Conservation (phyloP, 2,329 filamentous ascomycete species). For the Fusarium virguliforme region DNA sequence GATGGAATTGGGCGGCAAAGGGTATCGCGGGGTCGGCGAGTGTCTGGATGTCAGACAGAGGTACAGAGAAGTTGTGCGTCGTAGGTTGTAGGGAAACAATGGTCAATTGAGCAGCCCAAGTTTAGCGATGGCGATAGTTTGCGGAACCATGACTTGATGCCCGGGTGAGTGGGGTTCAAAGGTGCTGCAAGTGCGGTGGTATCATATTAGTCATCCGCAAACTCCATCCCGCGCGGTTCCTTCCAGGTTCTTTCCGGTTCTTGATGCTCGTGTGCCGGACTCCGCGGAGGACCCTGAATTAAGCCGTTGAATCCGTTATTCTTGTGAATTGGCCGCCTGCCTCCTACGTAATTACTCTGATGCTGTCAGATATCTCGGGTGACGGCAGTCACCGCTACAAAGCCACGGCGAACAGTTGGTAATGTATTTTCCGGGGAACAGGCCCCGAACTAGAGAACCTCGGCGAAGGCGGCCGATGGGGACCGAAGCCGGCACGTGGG, state of each 20-base stretch:
- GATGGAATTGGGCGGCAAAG: conserved; percentile 33
- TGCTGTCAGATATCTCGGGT: neutral
- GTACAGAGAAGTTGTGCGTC: conserved; percentile 24
- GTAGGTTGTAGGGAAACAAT: conserved; percentile 26
- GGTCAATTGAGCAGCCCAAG: conserved; percentile 33
- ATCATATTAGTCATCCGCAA: conserved; percentile 47
- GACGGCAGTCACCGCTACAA: conserved; percentile 9
- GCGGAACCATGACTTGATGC: conserved; percentile 47
- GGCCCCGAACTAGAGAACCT: conserved; percentile 34
- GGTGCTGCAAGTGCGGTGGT: conserved; percentile 30
- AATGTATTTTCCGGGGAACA: conserved; percentile 7
- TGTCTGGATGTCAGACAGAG: neutral
- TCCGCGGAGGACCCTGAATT: conserved; percentile 9
- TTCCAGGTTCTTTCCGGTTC: neutral
- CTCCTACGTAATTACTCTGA: conserved; percentile 19
- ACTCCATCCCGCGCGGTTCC: conserved; percentile 42
- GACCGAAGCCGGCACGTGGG: conserved; percentile 40
- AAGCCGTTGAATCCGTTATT: conserved; percentile 20
- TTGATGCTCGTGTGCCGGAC: conserved; percentile 16
- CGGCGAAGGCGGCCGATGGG: conserved; percentile 40
- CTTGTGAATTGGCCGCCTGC: conserved; percentile 11
- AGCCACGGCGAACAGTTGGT: conserved; percentile 4
- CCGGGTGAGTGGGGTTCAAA: conserved; percentile 46
- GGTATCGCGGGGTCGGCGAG: neutral
- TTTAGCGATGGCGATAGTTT: conserved; percentile 48